These are phyloP conservation scores for Pythium rishiriense DNA, from an alignment of 352 stramenopile species.

Conservation along the genomic window DNA sequence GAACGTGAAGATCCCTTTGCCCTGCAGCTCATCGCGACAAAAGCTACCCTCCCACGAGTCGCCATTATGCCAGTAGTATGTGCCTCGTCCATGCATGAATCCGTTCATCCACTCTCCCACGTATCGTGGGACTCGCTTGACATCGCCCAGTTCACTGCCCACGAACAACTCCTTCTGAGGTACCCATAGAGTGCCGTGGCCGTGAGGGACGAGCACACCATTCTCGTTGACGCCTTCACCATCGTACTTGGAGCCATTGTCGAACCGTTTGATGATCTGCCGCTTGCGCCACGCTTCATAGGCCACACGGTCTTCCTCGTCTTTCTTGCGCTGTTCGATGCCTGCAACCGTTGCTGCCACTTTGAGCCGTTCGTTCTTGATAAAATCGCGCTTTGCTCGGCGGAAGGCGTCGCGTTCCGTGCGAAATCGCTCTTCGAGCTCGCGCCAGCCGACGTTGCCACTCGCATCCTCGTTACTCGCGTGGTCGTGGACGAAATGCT, in stretches of 20 bases:
- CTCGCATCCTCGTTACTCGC: background rate
- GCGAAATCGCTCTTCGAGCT: slow-evolving; percentile 41
- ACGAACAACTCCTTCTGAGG: slow-evolving; percentile 33
- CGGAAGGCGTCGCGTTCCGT: slow-evolving; percentile 52
- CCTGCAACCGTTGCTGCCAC: slow-evolving; percentile 37
- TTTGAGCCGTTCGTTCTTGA: slow-evolving; percentile 42
- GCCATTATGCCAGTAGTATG: slow-evolving; percentile 57
- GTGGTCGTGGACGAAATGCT: slow-evolving; percentile 31
- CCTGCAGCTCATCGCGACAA: slow-evolving; percentile 60
- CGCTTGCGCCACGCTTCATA: slow-evolving; percentile 41
- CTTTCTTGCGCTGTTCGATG: slow-evolving; percentile 32
- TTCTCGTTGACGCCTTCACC: slow-evolving; percentile 48
- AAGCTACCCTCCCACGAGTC: slow-evolving; percentile 63
- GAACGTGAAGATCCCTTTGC: slow-evolving; percentile 53
- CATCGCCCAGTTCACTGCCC: slow-evolving; percentile 31
- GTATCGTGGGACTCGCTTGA: slow-evolving; percentile 52
- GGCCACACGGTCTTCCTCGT: slow-evolving; percentile 34
- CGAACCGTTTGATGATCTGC: slow-evolving; percentile 63
- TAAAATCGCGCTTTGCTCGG: slow-evolving; percentile 43
- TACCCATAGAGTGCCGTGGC: slow-evolving; percentile 59
- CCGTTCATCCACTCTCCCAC: slow-evolving; percentile 55
- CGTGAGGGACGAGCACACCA: slow-evolving; percentile 50
- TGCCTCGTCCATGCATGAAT: slow-evolving; percentile 58
- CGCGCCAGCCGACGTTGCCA: slow-evolving; percentile 23
- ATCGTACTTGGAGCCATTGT: slow-evolving; percentile 71